These are phyloP conservation scores for Quercus agrifolia DNA, from an alignment of 306 rosid species.

Conservation along the genomic window DNA sequence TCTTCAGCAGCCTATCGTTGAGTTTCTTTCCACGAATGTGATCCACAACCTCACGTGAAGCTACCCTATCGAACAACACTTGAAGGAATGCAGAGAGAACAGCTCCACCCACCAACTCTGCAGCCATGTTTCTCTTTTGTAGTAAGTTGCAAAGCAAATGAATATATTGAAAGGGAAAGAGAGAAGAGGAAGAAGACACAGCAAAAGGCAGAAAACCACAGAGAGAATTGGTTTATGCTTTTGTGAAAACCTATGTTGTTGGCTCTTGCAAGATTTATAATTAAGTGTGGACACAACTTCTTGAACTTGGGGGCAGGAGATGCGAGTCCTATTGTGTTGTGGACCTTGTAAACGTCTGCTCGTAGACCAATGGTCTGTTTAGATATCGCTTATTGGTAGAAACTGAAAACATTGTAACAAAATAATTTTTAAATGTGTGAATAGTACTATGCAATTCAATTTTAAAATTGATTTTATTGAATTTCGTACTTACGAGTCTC, in stretches of 20 bases:
- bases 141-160: neutral
- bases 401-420: no score
- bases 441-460: accelerated
- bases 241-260: neutral
- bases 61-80: slow-evolving; percentile 15
- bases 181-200: neutral
- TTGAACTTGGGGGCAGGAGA: no score
- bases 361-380: no score
- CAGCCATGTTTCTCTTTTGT: slow-evolving; percentile 21
- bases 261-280: neutral
- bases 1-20: slow-evolving; percentile 26
- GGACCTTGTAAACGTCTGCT: no score
- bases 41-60: slow-evolving; percentile 28
- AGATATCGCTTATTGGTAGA: accelerated
- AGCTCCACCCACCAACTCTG: slow-evolving; percentile 41
- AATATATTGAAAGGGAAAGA: neutral
- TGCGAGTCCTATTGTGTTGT: no score
- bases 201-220: neutral
- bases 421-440: no score
- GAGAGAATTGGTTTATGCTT: neutral
- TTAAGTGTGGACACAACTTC: no score
- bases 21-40: slow-evolving; percentile 21
- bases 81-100: slow-evolving; percentile 36
- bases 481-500: accelerated
- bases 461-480: no score